phyloP scores from a whole-genome alignment of 805 yeast species.

The Henningerozyma blattae region DNA sequence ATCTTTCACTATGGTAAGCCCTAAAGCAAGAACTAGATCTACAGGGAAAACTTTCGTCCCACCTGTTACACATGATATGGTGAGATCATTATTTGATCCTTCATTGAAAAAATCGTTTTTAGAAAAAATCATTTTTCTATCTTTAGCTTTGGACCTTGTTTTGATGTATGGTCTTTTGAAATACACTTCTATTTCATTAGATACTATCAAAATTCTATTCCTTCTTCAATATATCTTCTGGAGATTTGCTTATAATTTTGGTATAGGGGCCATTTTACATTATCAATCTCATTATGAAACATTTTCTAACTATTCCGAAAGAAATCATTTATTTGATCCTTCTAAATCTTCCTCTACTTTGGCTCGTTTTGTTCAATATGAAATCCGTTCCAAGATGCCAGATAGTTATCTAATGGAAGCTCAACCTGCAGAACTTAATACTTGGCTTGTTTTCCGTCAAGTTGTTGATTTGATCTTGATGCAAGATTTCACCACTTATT shows the following conservation, averaged over 20 bases:
- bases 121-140: slow-evolving; percentile 46
- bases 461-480: slow-evolving; percentile 70
- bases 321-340: slow-evolving; percentile 33
- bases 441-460: slow-evolving; percentile 73
- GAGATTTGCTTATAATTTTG: slow-evolving; percentile 66
- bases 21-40: slow-evolving; percentile 18
- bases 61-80: slow-evolving; percentile 68
- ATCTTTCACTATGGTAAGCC: too few species aligned
- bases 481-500: slow-evolving; percentile 73
- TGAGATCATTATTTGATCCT: slow-evolving; percentile 70
- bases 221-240: slow-evolving; percentile 53
- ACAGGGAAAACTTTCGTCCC: slow-evolving; percentile 24
- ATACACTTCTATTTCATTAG: slow-evolving; percentile 8
- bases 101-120: slow-evolving; percentile 52
- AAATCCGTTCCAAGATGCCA: slow-evolving; percentile 36
- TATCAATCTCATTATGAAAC: slow-evolving; percentile 49
- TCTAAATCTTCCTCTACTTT: slow-evolving; percentile 19
- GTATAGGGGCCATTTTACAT: slow-evolving; percentile 61
- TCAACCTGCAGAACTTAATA: slow-evolving; percentile 64
- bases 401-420: slow-evolving; percentile 23
- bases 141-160: slow-evolving; percentile 27
- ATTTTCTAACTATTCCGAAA: slow-evolving; percentile 41
- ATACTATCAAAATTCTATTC: slow-evolving; percentile 26
- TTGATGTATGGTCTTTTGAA: slow-evolving; percentile 22
- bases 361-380: slow-evolving; percentile 33